phyloP scores from a whole-genome alignment of 2,329 filamentous ascomycete genomes.

The Drechslerella stenobrocha region DNA sequence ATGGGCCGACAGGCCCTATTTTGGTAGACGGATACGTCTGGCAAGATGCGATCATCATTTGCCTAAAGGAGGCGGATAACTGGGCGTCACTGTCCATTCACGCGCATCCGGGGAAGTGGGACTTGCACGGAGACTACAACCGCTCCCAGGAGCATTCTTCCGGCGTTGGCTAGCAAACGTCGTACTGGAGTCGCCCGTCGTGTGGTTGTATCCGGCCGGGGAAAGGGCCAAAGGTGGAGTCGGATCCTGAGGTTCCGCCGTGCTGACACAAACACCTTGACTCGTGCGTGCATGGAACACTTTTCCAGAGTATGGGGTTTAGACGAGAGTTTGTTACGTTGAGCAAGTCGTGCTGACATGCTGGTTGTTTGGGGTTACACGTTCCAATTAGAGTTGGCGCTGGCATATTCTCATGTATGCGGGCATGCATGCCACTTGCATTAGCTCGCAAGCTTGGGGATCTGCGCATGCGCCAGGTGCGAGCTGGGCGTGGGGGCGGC shows the following conservation, averaged over 20 bases:
- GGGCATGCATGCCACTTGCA: constrained; percentile 2
- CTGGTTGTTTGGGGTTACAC: constrained; percentile 48
- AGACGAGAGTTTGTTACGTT: not conserved
- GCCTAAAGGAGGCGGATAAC: constrained; percentile 18
- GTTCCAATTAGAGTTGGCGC: constrained; percentile 49
- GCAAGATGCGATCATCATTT: too few species aligned
- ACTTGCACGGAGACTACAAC: constrained; percentile 28
- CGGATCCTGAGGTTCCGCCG: not conserved
- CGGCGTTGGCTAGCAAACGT: too few species aligned
- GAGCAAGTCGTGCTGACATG: constrained; percentile 17
- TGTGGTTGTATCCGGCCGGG: not conserved
- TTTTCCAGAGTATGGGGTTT: not conserved
- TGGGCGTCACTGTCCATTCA: constrained; percentile 28
- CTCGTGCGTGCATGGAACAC: not conserved
- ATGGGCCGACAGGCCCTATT: too few species aligned
- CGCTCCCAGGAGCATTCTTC: too few species aligned
- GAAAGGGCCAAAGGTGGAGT: not conserved
- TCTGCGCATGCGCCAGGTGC: constrained; percentile 1
- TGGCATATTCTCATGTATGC: not conserved
- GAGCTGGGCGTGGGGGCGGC: constrained; percentile 41
- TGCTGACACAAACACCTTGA: not conserved
- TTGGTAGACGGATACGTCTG: too few species aligned
- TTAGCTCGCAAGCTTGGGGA: constrained; percentile 3
- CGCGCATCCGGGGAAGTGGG: constrained; percentile 48
- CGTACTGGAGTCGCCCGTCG: too few species aligned